Evolutionary conservation across 148 eudicot species (phyloP).

Genomic region (Camellia japonica): DNA sequence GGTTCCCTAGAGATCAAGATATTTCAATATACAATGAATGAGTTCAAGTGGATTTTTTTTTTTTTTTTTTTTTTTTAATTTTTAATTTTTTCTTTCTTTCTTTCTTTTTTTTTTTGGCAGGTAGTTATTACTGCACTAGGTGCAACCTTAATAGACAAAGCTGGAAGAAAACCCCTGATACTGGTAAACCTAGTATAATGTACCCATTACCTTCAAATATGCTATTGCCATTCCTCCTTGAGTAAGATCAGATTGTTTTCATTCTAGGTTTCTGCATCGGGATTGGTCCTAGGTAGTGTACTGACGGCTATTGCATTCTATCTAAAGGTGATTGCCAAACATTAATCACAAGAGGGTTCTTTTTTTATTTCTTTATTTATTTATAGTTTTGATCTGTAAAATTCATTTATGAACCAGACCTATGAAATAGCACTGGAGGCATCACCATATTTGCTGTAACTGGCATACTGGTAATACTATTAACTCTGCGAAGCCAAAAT

Average conservation of each 20-base stretch:
- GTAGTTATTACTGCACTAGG: slow-evolving; percentile 59
- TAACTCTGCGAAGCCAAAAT: background rate
- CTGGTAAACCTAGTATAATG: slow-evolving; percentile 47
- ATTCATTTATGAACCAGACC: slow-evolving; percentile 35
- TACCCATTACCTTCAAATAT: background rate
- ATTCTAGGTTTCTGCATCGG: slow-evolving; percentile 68
- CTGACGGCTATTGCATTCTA: slow-evolving; percentile 66
- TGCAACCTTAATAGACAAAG: slow-evolving; percentile 69
- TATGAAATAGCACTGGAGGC: slow-evolving; percentile 50
- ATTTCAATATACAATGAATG: background rate
- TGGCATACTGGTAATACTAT: slow-evolving; percentile 74
- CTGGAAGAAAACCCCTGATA: slow-evolving; percentile 84
- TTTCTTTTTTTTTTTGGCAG: slow-evolving; percentile 32
- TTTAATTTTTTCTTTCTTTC: too few species aligned
- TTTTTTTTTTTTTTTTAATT: too few species aligned
- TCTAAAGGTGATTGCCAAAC: slow-evolving; percentile 52
- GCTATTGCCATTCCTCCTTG: background rate
- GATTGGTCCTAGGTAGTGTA: slow-evolving; percentile 69
- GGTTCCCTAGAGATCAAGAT: background rate
- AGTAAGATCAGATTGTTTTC: background rate
- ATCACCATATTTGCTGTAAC: slow-evolving; percentile 61
- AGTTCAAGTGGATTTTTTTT: background rate
- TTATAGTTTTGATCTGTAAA: background rate
- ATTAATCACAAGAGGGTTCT: background rate
- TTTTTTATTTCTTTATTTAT: background rate